phyloP scores from a whole-genome alignment of 2,329 filamentous ascomycete genomes.

The Coniochaeta sp. region DNA sequence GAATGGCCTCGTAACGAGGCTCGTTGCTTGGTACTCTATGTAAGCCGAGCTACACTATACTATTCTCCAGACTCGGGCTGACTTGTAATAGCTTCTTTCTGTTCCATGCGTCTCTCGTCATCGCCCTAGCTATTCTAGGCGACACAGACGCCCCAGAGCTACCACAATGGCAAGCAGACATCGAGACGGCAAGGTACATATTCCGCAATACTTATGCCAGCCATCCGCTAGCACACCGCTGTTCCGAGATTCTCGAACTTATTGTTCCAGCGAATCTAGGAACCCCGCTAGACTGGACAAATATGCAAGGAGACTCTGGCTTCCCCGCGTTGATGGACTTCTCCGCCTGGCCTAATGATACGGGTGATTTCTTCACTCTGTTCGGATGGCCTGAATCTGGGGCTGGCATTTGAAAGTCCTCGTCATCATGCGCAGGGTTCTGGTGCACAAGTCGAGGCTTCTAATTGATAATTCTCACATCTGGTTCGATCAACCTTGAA shows the following conservation, averaged over 20 bases:
- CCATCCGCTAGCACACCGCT: constrained; percentile 17
- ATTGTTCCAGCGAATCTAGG: constrained; percentile 10
- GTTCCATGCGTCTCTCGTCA: constrained; percentile 22
- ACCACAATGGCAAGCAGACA: constrained; percentile 17
- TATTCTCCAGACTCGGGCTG: not conserved
- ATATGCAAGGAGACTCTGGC: not conserved
- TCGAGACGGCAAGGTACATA: constrained; percentile 17
- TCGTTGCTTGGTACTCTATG: constrained; percentile 24
- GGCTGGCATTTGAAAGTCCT: constrained; percentile 4
- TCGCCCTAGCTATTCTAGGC: constrained; percentile 18
- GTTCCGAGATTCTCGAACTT: constrained; percentile 18
- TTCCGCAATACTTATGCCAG: constrained; percentile 9
- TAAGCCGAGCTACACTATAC: constrained; percentile 6
- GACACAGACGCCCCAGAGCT: constrained; percentile 16
- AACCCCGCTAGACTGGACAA: not conserved
- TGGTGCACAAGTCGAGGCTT: not conserved
- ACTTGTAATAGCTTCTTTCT: constrained; percentile 17
- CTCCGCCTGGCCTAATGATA: constrained; percentile 14
- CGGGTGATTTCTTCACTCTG: constrained; percentile 5
- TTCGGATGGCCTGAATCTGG: constrained; percentile 15
- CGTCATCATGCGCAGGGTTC: not conserved
- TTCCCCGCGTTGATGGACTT: constrained; percentile 12
- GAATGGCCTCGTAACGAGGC: constrained; percentile 11
- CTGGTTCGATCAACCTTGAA: constrained; percentile 14
- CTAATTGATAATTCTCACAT: constrained; percentile 17